A percentile compares a stretch with the other conserved stretches of the same genome.
Evolutionary conservation across 768 basidiomycete species (phyloP).

Genomic region (Mrakia hoshinonis): DNA sequence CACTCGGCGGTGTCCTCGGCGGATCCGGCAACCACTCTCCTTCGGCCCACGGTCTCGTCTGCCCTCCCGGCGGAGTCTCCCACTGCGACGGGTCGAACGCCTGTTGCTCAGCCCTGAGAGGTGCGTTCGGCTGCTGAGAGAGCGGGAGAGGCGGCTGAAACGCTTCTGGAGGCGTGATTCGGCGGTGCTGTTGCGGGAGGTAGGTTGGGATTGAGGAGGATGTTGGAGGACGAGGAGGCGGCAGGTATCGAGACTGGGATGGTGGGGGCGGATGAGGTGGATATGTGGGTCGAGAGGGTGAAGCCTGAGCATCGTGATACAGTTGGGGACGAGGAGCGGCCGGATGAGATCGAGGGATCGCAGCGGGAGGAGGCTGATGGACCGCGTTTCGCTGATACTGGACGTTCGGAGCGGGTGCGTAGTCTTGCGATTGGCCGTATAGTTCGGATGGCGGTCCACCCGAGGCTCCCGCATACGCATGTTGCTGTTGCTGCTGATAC

Average conservation of each 20-base stretch:
- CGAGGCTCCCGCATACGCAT: too few relatives aligned
- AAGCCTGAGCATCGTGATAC: too few relatives aligned
- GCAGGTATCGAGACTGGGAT: not conserved
- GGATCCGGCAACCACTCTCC: not conserved
- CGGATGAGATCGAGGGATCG: too few relatives aligned
- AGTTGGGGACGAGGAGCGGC: too few relatives aligned
- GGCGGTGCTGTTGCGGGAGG: not conserved
- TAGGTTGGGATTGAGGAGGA: not conserved
- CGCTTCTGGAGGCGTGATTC: not conserved
- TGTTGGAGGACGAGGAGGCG: not conserved
- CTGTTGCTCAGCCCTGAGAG: not conserved
- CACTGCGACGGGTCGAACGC: not conserved
- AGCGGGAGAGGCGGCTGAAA: not conserved
- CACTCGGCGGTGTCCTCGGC: not conserved
- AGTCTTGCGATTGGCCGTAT: too few relatives aligned
- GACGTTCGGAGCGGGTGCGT: too few relatives aligned
- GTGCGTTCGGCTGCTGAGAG: not conserved
- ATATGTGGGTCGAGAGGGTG: too few relatives aligned
- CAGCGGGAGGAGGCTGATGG: too few relatives aligned
- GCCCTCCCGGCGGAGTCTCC: not conserved
- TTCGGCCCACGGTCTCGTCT: not conserved
- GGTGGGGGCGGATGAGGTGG: too few relatives aligned
- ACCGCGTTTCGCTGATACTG: too few relatives aligned
- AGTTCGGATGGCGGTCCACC: too few relatives aligned
- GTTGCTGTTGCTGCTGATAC: too few relatives aligned